phyloP scores from a whole-genome alignment of 2,329 filamentous ascomycete genomes.

The Hypoxylon sp. region DNA sequence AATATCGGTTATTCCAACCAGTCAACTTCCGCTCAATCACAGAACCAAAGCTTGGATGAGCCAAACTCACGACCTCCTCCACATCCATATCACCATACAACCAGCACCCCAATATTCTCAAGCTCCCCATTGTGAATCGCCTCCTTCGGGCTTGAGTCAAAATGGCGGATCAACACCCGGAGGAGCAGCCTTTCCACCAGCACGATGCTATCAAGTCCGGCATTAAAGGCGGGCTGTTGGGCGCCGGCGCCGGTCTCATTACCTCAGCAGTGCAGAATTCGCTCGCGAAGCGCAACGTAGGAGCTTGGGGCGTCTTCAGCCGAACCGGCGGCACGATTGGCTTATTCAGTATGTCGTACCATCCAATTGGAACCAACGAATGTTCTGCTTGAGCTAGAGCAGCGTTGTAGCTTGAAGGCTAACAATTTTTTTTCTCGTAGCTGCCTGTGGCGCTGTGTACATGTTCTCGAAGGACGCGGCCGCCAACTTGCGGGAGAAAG shows the following conservation, averaged over 20 bases:
- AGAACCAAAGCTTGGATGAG: not conserved
- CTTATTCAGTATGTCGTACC: constrained; percentile 62
- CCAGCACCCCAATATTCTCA: constrained; percentile 10
- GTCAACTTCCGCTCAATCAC: constrained; percentile 26
- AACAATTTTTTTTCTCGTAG: constrained; percentile 60
- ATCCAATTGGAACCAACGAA: not conserved
- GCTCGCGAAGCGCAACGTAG: constrained; percentile 84
- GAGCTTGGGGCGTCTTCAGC: constrained; percentile 84
- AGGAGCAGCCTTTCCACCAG: constrained; percentile 73
- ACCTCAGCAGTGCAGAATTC: constrained; percentile 88
- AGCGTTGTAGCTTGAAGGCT: constrained; percentile 19
- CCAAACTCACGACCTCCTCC: constrained; percentile 1
- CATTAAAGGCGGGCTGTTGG: constrained; percentile 74
- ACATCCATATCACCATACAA: not conserved
- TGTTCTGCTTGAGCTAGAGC: not conserved
- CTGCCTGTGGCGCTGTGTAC: constrained; percentile 80
- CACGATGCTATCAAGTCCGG: constrained; percentile 81
- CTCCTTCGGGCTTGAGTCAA: constrained; percentile 48
- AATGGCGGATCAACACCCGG: constrained; percentile 53
- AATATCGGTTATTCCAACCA: constrained; percentile 26
- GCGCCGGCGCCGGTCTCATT: constrained; percentile 77
- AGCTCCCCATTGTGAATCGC: constrained; percentile 41
- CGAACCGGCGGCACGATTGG: constrained; percentile 82
- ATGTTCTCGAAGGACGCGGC: constrained; percentile 81
- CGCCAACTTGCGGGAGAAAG: constrained; percentile 87